Percentiles rank a stretch among this genome's conserved stretches.
These are phyloP conservation scores for Ormosia semicastrata DNA, from an alignment of 306 rosid species.

Conservation along the genomic window DNA sequence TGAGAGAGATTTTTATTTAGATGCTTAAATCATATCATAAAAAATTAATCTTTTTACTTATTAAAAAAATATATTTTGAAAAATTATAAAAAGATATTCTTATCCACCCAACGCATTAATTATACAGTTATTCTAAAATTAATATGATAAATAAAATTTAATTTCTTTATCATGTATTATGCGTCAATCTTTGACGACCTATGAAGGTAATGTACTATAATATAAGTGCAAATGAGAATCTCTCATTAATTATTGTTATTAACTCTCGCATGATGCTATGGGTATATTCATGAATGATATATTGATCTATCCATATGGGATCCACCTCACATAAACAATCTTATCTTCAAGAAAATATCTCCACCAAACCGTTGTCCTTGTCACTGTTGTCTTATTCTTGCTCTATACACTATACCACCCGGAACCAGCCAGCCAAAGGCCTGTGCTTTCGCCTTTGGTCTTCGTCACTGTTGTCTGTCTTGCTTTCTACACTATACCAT, in stretches of 20 bases:
- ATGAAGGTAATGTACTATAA: not conserved
- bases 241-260: not conserved
- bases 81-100: no score
- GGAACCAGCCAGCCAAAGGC: not conserved
- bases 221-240: not conserved
- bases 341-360: slow-evolving; percentile 30
- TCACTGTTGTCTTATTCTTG: not conserved
- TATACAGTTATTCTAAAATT: not conserved
- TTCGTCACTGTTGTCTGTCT: no score
- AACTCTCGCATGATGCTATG: not conserved
- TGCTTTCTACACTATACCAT: not conserved
- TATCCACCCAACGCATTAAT: no score
- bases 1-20: no score
- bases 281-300: not conserved
- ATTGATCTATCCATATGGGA: not conserved
- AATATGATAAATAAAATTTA: not conserved
- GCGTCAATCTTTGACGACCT: not conserved
- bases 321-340: not conserved
- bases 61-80: no score
- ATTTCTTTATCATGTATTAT: not conserved
- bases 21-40: no score
- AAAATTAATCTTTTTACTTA: no score
- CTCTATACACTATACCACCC: no score
- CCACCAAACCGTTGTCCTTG: not conserved
- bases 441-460: no score